Evolutionary conservation across 129 eudicot species (phyloP).

Genomic region (Pulicaria dysenterica): DNA sequence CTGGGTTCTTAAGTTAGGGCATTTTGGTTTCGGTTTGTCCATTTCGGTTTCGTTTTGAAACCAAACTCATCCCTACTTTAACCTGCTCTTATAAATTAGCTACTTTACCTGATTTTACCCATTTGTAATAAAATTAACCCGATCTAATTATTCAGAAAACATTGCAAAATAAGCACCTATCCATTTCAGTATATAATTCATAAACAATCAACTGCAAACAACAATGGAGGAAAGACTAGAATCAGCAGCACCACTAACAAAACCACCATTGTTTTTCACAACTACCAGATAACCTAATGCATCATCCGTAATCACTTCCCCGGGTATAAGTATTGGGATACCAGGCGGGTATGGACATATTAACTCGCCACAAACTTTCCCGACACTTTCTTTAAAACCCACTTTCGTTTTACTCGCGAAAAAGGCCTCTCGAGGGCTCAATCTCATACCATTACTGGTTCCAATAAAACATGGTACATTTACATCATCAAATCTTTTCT

Average conservation of each 20-base stretch:
- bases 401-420: constrained; percentile 63
- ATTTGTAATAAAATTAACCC: too few species aligned
- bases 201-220: constrained; percentile 37
- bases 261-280: constrained; percentile 57
- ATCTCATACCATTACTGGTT: constrained; percentile 30
- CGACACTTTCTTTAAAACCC: constrained; percentile 48
- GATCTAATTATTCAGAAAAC: too few species aligned
- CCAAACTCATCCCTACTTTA: too few species aligned
- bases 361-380: constrained; percentile 75
- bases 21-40: too few species aligned
- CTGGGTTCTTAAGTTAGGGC: too few species aligned
- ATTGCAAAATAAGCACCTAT: too few species aligned
- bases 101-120: too few species aligned
- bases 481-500: constrained; percentile 8
- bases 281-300: constrained; percentile 49
- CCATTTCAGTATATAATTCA: too few species aligned
- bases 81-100: too few species aligned
- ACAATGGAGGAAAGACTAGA: constrained; percentile 49
- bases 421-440: constrained; percentile 89
- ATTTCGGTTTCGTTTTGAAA: too few species aligned
- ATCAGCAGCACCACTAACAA: constrained; percentile 70
- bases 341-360: constrained; percentile 90
- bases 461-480: constrained; percentile 12
- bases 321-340: constrained; percentile 65
- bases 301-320: constrained; percentile 63